phyloP scores from a whole-genome alignment of 225 moss, liverwort and hornwort genomes.

The Asterella californica region DNA sequence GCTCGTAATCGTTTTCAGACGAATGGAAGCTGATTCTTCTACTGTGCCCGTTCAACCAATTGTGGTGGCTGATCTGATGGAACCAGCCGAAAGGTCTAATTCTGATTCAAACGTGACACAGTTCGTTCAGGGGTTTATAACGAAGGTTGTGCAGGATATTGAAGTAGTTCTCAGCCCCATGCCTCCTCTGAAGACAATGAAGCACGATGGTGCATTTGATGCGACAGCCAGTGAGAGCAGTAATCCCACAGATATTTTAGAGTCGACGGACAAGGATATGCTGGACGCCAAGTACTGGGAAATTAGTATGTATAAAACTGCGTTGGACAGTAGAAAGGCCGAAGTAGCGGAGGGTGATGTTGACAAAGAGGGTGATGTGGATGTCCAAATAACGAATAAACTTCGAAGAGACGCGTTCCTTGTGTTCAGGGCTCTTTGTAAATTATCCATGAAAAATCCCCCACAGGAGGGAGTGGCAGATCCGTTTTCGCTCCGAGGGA shows the following conservation, averaged over 20 bases:
- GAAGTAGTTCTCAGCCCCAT: conserved; percentile 93
- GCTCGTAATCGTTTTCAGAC: conserved; percentile 97
- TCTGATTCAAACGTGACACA: conserved; percentile 87
- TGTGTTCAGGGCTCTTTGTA: conserved; percentile 97
- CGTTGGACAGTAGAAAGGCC: conserved; percentile 76
- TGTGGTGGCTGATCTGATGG: conserved; percentile 99
- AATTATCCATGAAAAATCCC: conserved; percentile 98
- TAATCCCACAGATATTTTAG: conserved; percentile 81
- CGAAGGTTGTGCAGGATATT: conserved; percentile 98
- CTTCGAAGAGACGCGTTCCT: conserved; percentile 95
- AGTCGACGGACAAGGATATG: conserved; percentile 96
- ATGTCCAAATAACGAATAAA: conserved; percentile 95
- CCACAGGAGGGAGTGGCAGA: conserved; percentile 90
- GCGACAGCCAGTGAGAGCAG: conserved; percentile 66
- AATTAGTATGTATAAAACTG: conserved; percentile 97
- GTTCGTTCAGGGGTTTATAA: conserved; percentile 97
- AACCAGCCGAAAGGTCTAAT: conserved; percentile 91
- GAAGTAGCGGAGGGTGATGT: conserved; percentile 70
- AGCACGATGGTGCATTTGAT: conserved; percentile 97
- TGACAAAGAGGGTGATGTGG: conserved; percentile 95
- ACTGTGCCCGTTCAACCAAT: conserved; percentile 90
- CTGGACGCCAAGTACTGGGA: conserved; percentile 99
- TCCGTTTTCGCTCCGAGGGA: conserved; percentile 94
- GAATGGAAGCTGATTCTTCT: conserved; percentile 99
- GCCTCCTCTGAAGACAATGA: conserved; percentile 74